Evolutionary conservation across 495 filamentous ascomycete genomes (phyloP), one percentile per base, ranked within the genome.

Genomic region (Talaromyces liani): DNA sequence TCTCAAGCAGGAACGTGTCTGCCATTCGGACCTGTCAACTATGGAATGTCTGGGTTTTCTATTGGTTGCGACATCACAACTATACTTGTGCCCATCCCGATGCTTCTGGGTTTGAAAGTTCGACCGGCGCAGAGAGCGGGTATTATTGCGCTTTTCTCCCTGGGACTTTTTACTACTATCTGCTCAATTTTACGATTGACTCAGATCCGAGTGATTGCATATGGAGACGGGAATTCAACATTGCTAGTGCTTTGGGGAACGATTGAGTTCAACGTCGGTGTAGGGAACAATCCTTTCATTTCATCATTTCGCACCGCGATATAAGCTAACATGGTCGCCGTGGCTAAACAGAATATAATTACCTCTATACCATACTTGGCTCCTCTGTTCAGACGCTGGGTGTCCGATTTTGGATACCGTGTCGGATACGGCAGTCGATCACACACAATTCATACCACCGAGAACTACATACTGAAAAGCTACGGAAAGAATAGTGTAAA

Each of bases 161-260:
- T 87, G 8, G 83, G 83, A 7, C 77, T 85, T 9, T 82, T 86
- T 66, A 85, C 83, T 1, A 85, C 84, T 0, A 66, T 85, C 47
- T 85, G 83, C 66, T 85, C 83, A 1, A 72, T 85, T 36, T 64
- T 86, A 62, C 77, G 83, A 9, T 76, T 85, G 60, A 70, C 79
- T 1, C 82, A 85, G 64, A 85, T 86, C 64, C 70, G 77, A 64
- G 70, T 73, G 0, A 82, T 86, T 59, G 76, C 80, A 20, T 76
- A 75, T 24, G 73, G 73, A 4, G 80, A 82, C 29, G 84, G 82
- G 22, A 83, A 85, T 65, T 82, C 81, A 5, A 85, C 84, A 2
- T 79, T 84, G 78, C 74, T 86, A 12, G 77, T 86, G 6, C 67
- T 85, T 1, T 85, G 80, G 82, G 83, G 83, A 1, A 80, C 80